These are phyloP conservation scores for Ceratobasidium sp. DNA, from an alignment of 1,284 basidiomycete species.

Conservation along the genomic window DNA sequence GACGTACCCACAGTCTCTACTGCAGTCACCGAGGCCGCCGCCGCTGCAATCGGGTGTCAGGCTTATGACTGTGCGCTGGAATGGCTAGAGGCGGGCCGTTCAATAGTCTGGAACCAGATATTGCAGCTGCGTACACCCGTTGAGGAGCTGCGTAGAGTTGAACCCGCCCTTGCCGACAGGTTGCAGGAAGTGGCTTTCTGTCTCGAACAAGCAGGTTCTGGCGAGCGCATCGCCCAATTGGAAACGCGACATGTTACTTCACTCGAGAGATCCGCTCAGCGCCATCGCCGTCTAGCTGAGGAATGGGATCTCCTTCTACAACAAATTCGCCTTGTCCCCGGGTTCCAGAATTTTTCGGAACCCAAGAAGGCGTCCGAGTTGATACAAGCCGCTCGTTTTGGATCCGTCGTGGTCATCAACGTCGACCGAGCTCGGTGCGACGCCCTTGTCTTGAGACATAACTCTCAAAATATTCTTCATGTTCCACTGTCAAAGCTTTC, in stretches of 20 bases:
- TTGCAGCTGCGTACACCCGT: constrained; percentile 1
- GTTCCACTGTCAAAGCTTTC: neutral
- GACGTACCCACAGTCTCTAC: neutral
- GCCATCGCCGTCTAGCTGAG: neutral
- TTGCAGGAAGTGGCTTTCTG: neutral
- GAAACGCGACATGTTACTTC: neutral
- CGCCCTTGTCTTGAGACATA: neutral
- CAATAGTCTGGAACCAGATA: constrained; percentile 15
- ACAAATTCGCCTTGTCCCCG: neutral
- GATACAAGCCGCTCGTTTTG: neutral
- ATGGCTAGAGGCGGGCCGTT: constrained; percentile 16
- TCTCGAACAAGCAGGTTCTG: neutral
- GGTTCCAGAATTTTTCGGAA: neutral
- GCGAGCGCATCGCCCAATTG: neutral
- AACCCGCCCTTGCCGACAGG: neutral
- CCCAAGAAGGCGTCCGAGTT: constrained; percentile 10
- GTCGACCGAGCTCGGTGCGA: neutral
- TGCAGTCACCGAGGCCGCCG: neutral
- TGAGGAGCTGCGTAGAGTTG: neutral
- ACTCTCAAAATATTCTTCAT: neutral
- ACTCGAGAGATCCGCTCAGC: neutral
- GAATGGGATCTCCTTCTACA: neutral
- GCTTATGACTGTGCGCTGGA: neutral
- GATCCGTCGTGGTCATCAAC: neutral
- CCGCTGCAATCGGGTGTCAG: neutral